A percentile compares a stretch with the other conserved stretches of the same genome.
Evolutionary conservation across 768 basidiomycete genomes (phyloP).

Genomic region (Crassisporium funariophilum): DNA sequence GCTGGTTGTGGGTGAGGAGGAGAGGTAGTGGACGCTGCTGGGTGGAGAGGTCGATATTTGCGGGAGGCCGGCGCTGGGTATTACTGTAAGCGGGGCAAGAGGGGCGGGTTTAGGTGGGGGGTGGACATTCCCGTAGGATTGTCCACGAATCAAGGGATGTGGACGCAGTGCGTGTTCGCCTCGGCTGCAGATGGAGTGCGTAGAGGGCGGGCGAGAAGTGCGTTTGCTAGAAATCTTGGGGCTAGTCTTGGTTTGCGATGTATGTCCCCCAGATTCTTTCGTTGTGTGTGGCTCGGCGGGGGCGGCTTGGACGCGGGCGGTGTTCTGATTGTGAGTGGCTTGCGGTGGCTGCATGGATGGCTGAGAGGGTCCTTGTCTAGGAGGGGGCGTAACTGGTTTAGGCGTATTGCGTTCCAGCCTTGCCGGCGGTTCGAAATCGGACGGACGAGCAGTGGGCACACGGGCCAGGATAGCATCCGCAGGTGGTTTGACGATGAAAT

Average conservation of each 20-base stretch:
- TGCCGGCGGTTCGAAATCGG: conserved; percentile 29
- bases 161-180: conserved; percentile 51
- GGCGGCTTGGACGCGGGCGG: conserved; percentile 34
- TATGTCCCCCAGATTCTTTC: no score
- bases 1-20: conserved; percentile 39
- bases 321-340: conserved; percentile 23
- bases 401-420: conserved; percentile 5
- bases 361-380: conserved; percentile 7
- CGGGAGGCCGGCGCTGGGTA: conserved; percentile 49
- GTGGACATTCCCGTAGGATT: conserved; percentile 59
- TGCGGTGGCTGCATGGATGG: conserved; percentile 9
- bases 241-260: no score
- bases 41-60: conserved; percentile 44
- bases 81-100: conserved; percentile 64
- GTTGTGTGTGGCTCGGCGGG: neutral
- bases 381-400: conserved; percentile 9
- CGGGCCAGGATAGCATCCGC: conserved; percentile 21
- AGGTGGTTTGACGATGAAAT: conserved; percentile 3
- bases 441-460: conserved; percentile 38
- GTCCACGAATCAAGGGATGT: conserved; percentile 77
- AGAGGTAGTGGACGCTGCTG: conserved; percentile 22
- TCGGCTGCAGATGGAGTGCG: conserved; percentile 51
- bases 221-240: conserved; percentile 33
- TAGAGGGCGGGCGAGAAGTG: conserved; percentile 64
- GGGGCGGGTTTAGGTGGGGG: conserved; percentile 54